Base-by-base conservation (phyloP, 148 eudicot genomes). In the Silene conica region DNA sequence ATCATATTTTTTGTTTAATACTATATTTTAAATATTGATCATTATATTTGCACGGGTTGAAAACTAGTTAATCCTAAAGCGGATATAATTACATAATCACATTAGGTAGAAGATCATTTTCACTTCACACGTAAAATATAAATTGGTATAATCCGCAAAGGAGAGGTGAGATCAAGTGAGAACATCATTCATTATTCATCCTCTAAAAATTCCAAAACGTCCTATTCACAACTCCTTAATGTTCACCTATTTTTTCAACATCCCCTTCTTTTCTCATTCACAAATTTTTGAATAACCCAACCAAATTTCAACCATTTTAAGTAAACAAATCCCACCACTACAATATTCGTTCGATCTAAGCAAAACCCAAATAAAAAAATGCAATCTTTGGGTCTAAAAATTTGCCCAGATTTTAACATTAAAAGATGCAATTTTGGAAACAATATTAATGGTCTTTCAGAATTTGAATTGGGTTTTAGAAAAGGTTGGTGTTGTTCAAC, bases 361-460 rank as follows among this genome's bases (percentile, higher is more conserved):
- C 12, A 28, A 23, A 4, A 45, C 1, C 31, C n/a, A 63, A 10
- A 72, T 2, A 48, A 15, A 74, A 82, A 70, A 55, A 92, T 89
- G 92, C 90, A 87, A 62, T 85, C 95, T 56, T 73, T 89, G 61
- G 82, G 82, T 25, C 73, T 87, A 18, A 88, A 87, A 73, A 26
- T 83, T 74, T 82, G 81, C 43, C 69, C 83, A 2, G 85, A 88
- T 81, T 83, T 86, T 61, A 80, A 74, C 26, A 74, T 81, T 48
- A 74, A 76, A 64, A 59, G 80, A 58, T 70, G 69, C 62, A 76
- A 81, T 60, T 72, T 28, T 70, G 64, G 74, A 25, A 65, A 52
- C 58, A 83, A 77, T 3, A 9, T 55, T 26, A 70, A 38, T 62
- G 55, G 81, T 69, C 73, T 61, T 15, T 67, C 65, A 11, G 82